Conservation (phyloP, 108 stramenopile genomes). For the Fragilariopsis cylindrus region DNA sequence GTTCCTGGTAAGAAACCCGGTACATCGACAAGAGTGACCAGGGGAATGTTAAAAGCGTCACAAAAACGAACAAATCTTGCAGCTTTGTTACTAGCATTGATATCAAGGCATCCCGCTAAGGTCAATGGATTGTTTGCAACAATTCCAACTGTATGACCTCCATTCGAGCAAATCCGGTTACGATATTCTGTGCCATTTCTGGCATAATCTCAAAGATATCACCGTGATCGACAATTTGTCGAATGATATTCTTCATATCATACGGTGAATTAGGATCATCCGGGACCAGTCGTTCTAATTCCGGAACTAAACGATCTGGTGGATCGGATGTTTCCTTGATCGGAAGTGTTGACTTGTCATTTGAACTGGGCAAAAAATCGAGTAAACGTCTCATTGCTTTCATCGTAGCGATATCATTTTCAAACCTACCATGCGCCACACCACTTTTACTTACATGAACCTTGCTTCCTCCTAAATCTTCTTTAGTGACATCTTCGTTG, state of each 20-base stretch:
- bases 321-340: conserved; percentile 73
- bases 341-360: conserved; percentile 77
- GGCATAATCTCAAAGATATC: conserved; percentile 96
- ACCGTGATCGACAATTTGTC: conserved; percentile 91
- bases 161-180: conserved; percentile 95
- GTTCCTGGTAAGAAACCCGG: conserved; percentile 99
- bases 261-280: conserved; percentile 99
- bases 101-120: conserved; percentile 98
- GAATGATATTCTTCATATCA: conserved; percentile 86
- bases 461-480: conserved; percentile 95
- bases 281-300: conserved; percentile 90
- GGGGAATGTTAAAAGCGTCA: conserved; percentile 98
- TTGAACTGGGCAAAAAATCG: conserved; percentile 92
- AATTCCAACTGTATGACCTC: conserved; percentile 95
- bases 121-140: conserved; percentile 98
- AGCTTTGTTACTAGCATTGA: conserved; percentile 93
- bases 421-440: conserved; percentile 92
- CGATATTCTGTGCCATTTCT: conserved; percentile 95
- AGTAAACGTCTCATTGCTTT: conserved; percentile 88
- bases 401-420: conserved; percentile 94
- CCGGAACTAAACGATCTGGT: conserved; percentile 78
- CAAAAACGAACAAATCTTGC: conserved; percentile 98
- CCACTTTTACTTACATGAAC: conserved; percentile 93
- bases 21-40: conserved; percentile 99
- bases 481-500: conserved; percentile 96